These are phyloP conservation scores for Sclerotinia trifoliorum DNA, from an alignment of 2,329 filamentous ascomycete genomes.

Conservation along the genomic window DNA sequence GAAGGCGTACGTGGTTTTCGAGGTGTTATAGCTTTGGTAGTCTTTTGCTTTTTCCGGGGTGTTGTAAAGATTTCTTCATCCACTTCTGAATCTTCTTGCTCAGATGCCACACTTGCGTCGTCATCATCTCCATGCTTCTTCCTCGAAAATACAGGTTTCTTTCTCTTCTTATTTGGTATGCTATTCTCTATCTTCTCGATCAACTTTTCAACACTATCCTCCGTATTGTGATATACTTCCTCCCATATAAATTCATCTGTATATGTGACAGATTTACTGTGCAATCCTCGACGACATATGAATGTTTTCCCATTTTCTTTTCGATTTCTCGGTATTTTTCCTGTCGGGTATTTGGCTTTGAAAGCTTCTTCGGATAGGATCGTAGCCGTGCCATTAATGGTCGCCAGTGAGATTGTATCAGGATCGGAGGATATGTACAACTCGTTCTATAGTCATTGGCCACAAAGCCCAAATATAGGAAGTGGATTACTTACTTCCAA, in stretches of 20 bases:
- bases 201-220: slow-evolving; percentile 34
- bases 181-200: slow-evolving; percentile 56
- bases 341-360: slow-evolving; percentile 66
- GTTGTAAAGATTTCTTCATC: slow-evolving; percentile 41
- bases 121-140: slow-evolving; percentile 33
- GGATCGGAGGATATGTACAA: slow-evolving; percentile 86
- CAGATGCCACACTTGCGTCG: slow-evolving; percentile 27
- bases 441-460: slow-evolving; percentile 63
- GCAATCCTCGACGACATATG: slow-evolving; percentile 84
- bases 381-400: slow-evolving; percentile 85
- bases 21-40: slow-evolving; percentile 42
- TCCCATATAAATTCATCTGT: slow-evolving; percentile 94
- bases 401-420: slow-evolving; percentile 81
- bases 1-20: slow-evolving; percentile 43
- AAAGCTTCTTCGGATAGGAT: slow-evolving; percentile 74
- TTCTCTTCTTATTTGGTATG: slow-evolving; percentile 69
- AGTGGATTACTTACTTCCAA: slow-evolving; percentile 54
- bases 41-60: slow-evolving; percentile 57
- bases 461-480: not conserved
- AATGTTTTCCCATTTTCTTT: slow-evolving; percentile 83
- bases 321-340: slow-evolving; percentile 69
- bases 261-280: slow-evolving; percentile 83
- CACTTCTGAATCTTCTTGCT: slow-evolving; percentile 31
- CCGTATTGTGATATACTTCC: slow-evolving; percentile 60
- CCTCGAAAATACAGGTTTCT: slow-evolving; percentile 21